These are phyloP conservation scores for Pugionium cornutum DNA, from an alignment of 345 rosid genomes.

Conservation along the genomic window DNA sequence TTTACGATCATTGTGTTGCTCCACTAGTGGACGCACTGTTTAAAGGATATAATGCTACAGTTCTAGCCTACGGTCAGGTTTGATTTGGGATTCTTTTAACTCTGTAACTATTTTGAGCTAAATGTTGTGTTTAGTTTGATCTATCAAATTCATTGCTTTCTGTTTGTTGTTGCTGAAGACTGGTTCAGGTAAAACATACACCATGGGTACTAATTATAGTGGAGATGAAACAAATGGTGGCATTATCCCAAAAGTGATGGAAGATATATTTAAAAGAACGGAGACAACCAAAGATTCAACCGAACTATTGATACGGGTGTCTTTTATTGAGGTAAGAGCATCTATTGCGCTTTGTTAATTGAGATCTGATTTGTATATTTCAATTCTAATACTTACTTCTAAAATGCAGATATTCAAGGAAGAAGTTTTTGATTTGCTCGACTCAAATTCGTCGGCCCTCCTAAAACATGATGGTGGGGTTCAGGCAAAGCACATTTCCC, in stretches of 20 bases:
- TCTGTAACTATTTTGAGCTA: not conserved
- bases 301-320: conserved; percentile 77
- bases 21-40: conserved; percentile 87
- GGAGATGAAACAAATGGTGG: conserved; percentile 64
- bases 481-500: conserved; percentile 47
- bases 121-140: not conserved
- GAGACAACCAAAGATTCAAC: conserved; percentile 50
- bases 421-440: conserved; percentile 92
- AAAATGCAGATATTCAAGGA: conserved; percentile 81
- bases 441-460: conserved; percentile 48
- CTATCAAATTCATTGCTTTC: not conserved
- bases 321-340: conserved; percentile 82
- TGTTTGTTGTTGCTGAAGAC: conserved; percentile 49
- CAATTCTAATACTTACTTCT: not conserved
- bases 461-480: conserved; percentile 52
- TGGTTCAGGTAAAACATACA: conserved; percentile 92
- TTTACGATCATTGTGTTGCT: conserved; percentile 74
- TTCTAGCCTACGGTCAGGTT: conserved; percentile 98
- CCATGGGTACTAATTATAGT: conserved; percentile 89
- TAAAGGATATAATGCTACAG: conserved; percentile 89
- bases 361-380: not conserved
- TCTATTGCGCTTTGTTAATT: not conserved
- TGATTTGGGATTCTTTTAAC: not conserved
- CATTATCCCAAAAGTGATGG: conserved; percentile 87
- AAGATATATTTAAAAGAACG: conserved; percentile 59